phyloP scores from a whole-genome alignment of 1,284 basidiomycete genomes.

The Rhodofomes roseus region DNA sequence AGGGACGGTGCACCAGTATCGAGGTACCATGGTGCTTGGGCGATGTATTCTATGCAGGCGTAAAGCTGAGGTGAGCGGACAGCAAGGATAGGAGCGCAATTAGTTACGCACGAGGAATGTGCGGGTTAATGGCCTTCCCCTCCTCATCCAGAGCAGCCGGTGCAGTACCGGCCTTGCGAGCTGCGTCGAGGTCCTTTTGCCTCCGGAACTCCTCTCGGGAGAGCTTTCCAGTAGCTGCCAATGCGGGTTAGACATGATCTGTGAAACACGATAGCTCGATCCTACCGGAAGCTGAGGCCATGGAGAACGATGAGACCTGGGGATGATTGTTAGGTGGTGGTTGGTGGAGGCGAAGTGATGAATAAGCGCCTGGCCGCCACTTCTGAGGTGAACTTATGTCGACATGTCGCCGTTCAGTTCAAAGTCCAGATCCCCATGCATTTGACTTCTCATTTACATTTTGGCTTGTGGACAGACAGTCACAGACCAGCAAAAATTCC shows the following conservation, averaged over 20 bases:
- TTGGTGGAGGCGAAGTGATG: not conserved
- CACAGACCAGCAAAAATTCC: too few relatives aligned
- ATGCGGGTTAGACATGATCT: not conserved
- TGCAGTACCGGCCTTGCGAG: constrained; percentile 95
- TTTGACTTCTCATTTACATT: too few relatives aligned
- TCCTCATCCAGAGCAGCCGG: constrained; percentile 93
- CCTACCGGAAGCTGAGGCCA: constrained; percentile 15
- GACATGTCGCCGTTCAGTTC: not conserved
- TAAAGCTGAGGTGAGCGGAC: constrained; percentile 4
- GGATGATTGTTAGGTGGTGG: not conserved
- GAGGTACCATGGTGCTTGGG: constrained; percentile 98
- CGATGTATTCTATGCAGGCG: constrained; percentile 70
- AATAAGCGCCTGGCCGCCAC: constrained; percentile 3
- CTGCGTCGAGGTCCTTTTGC: constrained; percentile 94
- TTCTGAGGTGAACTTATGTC: not conserved
- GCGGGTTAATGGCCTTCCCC: constrained; percentile 95
- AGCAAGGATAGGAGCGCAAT: constrained; percentile 5
- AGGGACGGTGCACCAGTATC: constrained; percentile 89
- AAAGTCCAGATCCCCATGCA: too few relatives aligned
- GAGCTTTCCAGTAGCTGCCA: constrained; percentile 64
- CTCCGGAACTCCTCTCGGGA: constrained; percentile 91
- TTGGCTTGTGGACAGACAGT: too few relatives aligned
- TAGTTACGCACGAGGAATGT: constrained; percentile 82
- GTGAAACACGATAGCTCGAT: not conserved
- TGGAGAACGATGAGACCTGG: not conserved